Evolutionary conservation across 192 early-diverging fungal genomes (phyloP), one percentile per base, ranked within the genome.

Genomic region (Backusella parvicylindrica): DNA sequence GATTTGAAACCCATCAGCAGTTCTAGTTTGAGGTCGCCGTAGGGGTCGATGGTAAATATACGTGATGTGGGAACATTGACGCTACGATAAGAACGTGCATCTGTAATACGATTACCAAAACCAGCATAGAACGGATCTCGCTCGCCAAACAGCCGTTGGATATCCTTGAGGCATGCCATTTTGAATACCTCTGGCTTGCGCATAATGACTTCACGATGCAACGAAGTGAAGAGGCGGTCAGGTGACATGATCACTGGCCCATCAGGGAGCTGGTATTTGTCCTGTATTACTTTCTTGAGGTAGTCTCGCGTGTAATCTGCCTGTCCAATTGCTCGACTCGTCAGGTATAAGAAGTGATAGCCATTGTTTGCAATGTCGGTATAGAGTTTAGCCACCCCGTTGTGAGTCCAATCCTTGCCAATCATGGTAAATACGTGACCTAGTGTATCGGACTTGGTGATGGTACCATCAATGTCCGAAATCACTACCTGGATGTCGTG

Each of bases 401-500:
- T 89, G 82, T 99, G 98, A 1, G 97, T 99, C 98, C 98, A 99
- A 80, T 99, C 98, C 82, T 90, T 92, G 56, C 98, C 98, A 37
- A 98, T 94, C 93, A 97, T 97, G 41, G 96, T 96, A 84, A 97
- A 98, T 15, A 99, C 87, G 76, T 99, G 98, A 15, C 98, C 98
- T 33, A 99, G 84, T 1, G 92, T 96, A 79, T 99, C 98, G 0
- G 96, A 97, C 83, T 98, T 98, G 68, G 98, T 99, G 74, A 99
- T 99, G 1, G 98, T 99, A 23, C 98, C 98, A 81, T 99, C 98
- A 68, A 99, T 96, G 78, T 99, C 98, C 0, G 96, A 98, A 77
- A 99, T 98, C 9, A 99, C 96, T 23, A 99, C 90, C 38, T 93
- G 86, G 40, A 92, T 88, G 78, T 93, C 87, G 76, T 91, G 75